These are phyloP conservation scores for Aspergillus versicolor DNA, from an alignment of 2,329 filamentous ascomycete genomes.

Conservation along the genomic window DNA sequence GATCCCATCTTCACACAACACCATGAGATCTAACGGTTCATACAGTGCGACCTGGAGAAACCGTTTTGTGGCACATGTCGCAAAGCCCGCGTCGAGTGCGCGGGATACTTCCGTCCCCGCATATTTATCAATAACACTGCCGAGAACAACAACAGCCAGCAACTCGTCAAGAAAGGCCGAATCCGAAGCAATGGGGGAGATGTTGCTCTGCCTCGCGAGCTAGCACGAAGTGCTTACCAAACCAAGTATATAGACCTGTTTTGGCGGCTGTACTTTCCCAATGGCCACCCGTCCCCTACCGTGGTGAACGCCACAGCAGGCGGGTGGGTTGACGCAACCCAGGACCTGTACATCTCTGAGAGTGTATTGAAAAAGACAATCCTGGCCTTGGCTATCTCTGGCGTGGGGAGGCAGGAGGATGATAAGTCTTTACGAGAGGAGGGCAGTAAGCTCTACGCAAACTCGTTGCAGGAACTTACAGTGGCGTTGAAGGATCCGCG, in stretches of 20 bases:
- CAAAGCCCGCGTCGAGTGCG: slow-evolving; percentile 12
- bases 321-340: slow-evolving; percentile 5
- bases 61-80: slow-evolving; percentile 8
- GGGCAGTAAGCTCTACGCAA: slow-evolving; percentile 5
- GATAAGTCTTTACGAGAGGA: slow-evolving; percentile 2
- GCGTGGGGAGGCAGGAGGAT: slow-evolving; percentile 1
- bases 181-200: neutral
- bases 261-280: slow-evolving; percentile 9
- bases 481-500: slow-evolving; percentile 1
- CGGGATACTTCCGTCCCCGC: slow-evolving; percentile 5
- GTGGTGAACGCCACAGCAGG: neutral
- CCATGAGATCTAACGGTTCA: neutral
- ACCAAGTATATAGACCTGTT: slow-evolving; percentile 9
- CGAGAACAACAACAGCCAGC: neutral
- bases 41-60: slow-evolving; percentile 8
- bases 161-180: neutral
- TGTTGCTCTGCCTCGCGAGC: neutral
- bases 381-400: slow-evolving; percentile 1
- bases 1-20: neutral
- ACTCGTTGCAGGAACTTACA: neutral
- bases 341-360: neutral
- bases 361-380: neutral
- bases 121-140: slow-evolving; percentile 13
- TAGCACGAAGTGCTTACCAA: slow-evolving; percentile 6
- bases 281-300: neutral